Conservation (phyloP, 1,139 yeast genomes). For the Debaryomyces robertsiae region DNA sequence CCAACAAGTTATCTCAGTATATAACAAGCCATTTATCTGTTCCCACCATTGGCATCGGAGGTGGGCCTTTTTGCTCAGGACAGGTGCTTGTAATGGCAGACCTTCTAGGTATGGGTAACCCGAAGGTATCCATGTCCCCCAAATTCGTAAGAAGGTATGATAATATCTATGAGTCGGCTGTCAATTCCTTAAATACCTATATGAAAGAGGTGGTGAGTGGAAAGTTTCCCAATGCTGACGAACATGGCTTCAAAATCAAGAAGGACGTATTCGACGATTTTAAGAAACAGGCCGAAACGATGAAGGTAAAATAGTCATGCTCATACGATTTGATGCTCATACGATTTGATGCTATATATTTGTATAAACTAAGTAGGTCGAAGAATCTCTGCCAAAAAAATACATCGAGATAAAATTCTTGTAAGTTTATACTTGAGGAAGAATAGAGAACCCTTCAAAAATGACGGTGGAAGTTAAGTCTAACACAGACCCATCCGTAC, state of each 20-base stretch:
- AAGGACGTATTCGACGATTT: slow-evolving; percentile 63
- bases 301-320: neutral
- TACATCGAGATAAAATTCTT: neutral
- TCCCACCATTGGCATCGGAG: slow-evolving; percentile 96
- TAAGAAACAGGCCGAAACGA: slow-evolving; percentile 15
- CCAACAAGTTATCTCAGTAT: slow-evolving; percentile 66
- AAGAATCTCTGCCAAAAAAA: neutral
- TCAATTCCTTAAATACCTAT: slow-evolving; percentile 56
- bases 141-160: slow-evolving; percentile 78
- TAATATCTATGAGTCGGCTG: slow-evolving; percentile 52
- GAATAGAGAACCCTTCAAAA: neutral
- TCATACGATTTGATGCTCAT: too few species aligned
- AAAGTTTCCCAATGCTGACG: slow-evolving; percentile 60
- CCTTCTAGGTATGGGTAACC: slow-evolving; percentile 71
- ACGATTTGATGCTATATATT: neutral
- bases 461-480: slow-evolving; percentile 35
- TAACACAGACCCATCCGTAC: slow-evolving; percentile 38
- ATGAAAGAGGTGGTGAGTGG: slow-evolving; percentile 55
- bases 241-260: slow-evolving; percentile 73
- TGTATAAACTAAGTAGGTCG: neutral
- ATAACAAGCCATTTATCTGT: slow-evolving; percentile 62
- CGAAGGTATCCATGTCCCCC: slow-evolving; percentile 49
- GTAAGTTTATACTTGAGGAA: neutral
- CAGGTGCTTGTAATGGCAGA: slow-evolving; percentile 91
- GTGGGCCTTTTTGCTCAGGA: slow-evolving; percentile 82